Evolutionary conservation across 345 rosid genomes (phyloP).

Genomic region (Linum usitatissimum): DNA sequence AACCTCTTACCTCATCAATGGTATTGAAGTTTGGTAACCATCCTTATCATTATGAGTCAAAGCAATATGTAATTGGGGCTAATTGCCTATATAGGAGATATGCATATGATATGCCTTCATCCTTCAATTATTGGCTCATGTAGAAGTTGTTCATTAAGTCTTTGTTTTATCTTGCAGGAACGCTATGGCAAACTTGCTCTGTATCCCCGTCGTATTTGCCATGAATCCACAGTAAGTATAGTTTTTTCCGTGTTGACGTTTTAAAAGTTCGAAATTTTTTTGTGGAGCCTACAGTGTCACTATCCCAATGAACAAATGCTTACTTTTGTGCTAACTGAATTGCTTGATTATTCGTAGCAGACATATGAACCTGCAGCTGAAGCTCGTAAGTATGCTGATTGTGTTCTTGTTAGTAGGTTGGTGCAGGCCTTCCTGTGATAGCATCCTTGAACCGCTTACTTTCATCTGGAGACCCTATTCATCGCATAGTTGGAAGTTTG

Average conservation of each 20-base stretch:
- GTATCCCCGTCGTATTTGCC: conserved; percentile 54
- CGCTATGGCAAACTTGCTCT: conserved; percentile 54
- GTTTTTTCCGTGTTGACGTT: conserved; percentile 6
- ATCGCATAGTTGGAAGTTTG: conserved; percentile 65
- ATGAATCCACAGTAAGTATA: conserved; percentile 82
- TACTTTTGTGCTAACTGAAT: too few species aligned
- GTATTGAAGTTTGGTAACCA: conserved; percentile 26
- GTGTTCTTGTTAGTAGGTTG: conserved; percentile 35
- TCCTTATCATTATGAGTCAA: neutral
- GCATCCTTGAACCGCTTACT: conserved; percentile 67
- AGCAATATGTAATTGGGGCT: too few species aligned
- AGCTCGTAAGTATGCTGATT: neutral
- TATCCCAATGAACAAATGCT: too few species aligned
- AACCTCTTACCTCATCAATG: conserved; percentile 74
- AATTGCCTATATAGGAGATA: too few species aligned
- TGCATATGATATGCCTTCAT: too few species aligned
- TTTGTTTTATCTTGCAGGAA: conserved; percentile 37
- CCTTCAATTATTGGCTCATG: neutral
- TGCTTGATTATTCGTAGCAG: too few species aligned
- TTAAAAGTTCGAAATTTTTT: neutral
- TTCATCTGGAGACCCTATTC: conserved; percentile 71
- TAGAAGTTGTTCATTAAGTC: neutral
- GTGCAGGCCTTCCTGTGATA: conserved; percentile 94
- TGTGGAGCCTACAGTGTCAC: too few species aligned
- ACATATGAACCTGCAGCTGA: too few species aligned